Percentiles rank a stretch among this genome's conserved stretches.
These are phyloP conservation scores for Arabidopsis hybrid DNA, from an alignment of 441 rosid genomes.

Conservation along the genomic window DNA sequence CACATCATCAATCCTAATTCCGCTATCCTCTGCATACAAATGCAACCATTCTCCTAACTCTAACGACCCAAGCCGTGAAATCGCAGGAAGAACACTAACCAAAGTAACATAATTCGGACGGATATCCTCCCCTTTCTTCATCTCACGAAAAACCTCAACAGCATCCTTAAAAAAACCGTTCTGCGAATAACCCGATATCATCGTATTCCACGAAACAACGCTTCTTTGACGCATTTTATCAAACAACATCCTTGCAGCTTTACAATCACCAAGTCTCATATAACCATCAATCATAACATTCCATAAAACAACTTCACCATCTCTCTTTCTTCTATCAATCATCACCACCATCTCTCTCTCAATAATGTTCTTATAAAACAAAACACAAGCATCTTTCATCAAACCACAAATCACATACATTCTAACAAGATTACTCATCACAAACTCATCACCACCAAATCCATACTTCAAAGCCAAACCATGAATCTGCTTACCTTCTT, in stretches of 20 bases:
- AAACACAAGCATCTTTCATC: slow-evolving; percentile 53
- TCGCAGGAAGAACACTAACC: slow-evolving; percentile 66
- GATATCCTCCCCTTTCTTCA: slow-evolving; percentile 52
- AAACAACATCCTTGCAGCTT: slow-evolving; percentile 50
- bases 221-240: slow-evolving; percentile 64
- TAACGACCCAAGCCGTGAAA: slow-evolving; percentile 53
- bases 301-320: slow-evolving; percentile 65
- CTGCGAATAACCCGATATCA: slow-evolving; percentile 67
- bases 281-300: slow-evolving; percentile 71
- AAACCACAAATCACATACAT: slow-evolving; percentile 60
- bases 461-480: slow-evolving; percentile 62
- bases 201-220: slow-evolving; percentile 64
- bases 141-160: slow-evolving; percentile 53
- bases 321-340: slow-evolving; percentile 47
- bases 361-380: slow-evolving; percentile 50
- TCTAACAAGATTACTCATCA: slow-evolving; percentile 65
- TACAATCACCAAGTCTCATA: slow-evolving; percentile 53
- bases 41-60: slow-evolving; percentile 61
- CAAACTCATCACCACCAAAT: slow-evolving; percentile 62
- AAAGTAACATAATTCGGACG: slow-evolving; percentile 61
- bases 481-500: slow-evolving; percentile 69
- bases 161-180: slow-evolving; percentile 61
- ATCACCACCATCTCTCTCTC: slow-evolving; percentile 29
- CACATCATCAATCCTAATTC: slow-evolving; percentile 56
- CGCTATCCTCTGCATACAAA: slow-evolving; percentile 53